Conservation (phyloP, 805 yeast species). For the Jamesozyma jinghongensis region DNA sequence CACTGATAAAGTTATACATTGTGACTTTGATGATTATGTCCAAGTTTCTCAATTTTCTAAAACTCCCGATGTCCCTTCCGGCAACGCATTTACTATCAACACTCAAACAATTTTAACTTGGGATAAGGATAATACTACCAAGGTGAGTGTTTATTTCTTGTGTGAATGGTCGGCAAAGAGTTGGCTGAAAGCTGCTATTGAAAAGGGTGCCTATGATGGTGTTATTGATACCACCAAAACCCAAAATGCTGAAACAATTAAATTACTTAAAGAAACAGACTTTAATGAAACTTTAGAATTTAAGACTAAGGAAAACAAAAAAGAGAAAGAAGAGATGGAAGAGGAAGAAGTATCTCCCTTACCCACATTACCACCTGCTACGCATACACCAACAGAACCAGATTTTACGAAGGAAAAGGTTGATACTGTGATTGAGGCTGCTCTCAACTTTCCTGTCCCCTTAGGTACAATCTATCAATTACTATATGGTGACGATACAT, state of each 20-base stretch:
- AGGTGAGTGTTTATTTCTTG: slow-evolving; percentile 42
- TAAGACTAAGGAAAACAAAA: slow-evolving; percentile 1
- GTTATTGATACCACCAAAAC: slow-evolving; percentile 50
- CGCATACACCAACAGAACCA: slow-evolving; percentile 40
- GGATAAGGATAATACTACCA: slow-evolving; percentile 51
- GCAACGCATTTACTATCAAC: slow-evolving; percentile 53
- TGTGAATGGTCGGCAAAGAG: slow-evolving; percentile 69
- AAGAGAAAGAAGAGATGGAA: slow-evolving; percentile 9
- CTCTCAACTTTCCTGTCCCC: slow-evolving; percentile 51
- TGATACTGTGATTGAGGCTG: slow-evolving; percentile 44
- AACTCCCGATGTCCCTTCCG: slow-evolving; percentile 82
- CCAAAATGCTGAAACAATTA: slow-evolving; percentile 40
- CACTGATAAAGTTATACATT: slow-evolving; percentile 46
- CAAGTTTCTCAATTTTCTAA: slow-evolving; percentile 48
- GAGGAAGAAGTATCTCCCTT: slow-evolving; percentile 14
- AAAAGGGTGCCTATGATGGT: slow-evolving; percentile 65
- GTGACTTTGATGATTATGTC: slow-evolving; percentile 40
- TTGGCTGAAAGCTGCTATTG: slow-evolving; percentile 71
- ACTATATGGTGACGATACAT: slow-evolving; percentile 54
- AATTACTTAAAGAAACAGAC: slow-evolving; percentile 15
- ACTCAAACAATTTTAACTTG: slow-evolving; percentile 54
- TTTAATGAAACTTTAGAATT: not conserved
- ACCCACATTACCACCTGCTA: slow-evolving; percentile 31
- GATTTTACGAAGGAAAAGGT: slow-evolving; percentile 38
- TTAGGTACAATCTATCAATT: slow-evolving; percentile 53